Base-by-base conservation (phyloP, 495 filamentous ascomycete genomes). In the Lasiosphaeria ovina region DNA sequence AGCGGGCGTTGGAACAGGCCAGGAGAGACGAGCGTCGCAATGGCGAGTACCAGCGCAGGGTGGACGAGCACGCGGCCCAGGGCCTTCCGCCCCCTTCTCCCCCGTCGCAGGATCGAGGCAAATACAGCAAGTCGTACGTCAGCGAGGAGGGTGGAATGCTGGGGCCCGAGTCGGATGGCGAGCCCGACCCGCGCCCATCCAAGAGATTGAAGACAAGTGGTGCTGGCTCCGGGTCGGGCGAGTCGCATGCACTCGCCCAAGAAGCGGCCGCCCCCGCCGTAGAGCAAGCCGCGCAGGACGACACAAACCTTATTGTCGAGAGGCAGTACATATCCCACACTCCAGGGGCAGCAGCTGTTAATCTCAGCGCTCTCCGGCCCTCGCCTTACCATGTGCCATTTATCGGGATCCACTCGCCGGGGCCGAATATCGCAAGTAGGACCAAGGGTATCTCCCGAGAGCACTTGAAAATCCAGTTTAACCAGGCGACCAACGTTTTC, bases 391-490 rank as follows among this genome's bases (percentile, higher is more conserved):
- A 88, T 24, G 88, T 87, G 60, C 89, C 90, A 3, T 83, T 92
- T 12, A 84, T 96, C 60, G 86, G 87, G 4, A 93, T 96, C 44
- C 91, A 94, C 64, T 90, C 89, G 5, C 85, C 87, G 1, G 83
- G 83, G 6, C 70, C 73, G 32, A 73, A 77, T 61, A 86, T 86
- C 35, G 76, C 82, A 48, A 82, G 80, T 54, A 83, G 81, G 52
- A 86, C 76, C 52, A 88, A 88, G 55, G 86, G 84, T 32, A 97
- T 98, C 40, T 97, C 93, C 6, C 83, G 93, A 44, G 81, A 89
- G 68, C 94, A 98, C 72, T 83, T 92, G 40, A 88, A 85, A 66
- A 92, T 98, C 55, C 74, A 84, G 11, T 98, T 90, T 72, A 92
- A 93, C 66, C 86, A 86, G 60, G 81, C 86, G 24, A 83, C 81